Conservation (phyloP, 78 protist genomes). For the Dictyostelium brefeldianum region DNA sequence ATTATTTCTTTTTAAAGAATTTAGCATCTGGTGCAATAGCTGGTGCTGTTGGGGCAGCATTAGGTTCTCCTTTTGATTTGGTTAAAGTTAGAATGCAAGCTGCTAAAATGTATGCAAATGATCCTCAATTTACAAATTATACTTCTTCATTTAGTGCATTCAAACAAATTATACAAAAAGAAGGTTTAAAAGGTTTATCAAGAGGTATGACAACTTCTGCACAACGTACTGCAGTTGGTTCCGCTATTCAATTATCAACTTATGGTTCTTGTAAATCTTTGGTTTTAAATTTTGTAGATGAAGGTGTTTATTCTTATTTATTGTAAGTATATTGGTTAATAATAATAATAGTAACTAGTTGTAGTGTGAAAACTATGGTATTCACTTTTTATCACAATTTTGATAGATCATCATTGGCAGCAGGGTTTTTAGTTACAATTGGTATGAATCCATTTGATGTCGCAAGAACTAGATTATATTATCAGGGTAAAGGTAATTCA, state of each 20-base stretch:
- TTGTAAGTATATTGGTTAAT: background rate
- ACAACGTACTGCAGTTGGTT: conserved; percentile 78
- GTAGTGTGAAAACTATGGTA: no score
- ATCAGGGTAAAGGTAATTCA: conserved; percentile 66
- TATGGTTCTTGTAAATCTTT: conserved; percentile 37
- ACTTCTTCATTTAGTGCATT: conserved; percentile 22
- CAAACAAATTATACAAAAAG: conserved; percentile 38
- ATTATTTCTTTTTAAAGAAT: conserved; percentile 37
- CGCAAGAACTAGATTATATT: conserved; percentile 68
- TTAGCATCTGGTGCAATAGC: conserved; percentile 62
- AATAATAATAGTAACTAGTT: no score
- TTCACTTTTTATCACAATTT: no score
- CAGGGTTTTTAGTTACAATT: conserved; percentile 63
- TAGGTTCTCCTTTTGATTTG: conserved; percentile 83
- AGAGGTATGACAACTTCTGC: conserved; percentile 75
- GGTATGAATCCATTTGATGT: conserved; percentile 83
- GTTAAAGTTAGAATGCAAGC: conserved; percentile 87
- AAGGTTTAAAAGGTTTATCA: conserved; percentile 51
- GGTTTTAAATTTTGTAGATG: conserved; percentile 22
- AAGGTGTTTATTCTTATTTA: conserved; percentile 44
- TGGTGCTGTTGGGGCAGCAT: conserved; percentile 80
- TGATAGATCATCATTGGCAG: conserved; percentile 32
- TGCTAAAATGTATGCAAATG: conserved; percentile 51
- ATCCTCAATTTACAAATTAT: conserved; percentile 39
- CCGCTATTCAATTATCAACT: conserved; percentile 59